These are phyloP conservation scores for Aureobasidium zeae DNA, from an alignment of 2,329 filamentous ascomycete species.

Conservation along the genomic window DNA sequence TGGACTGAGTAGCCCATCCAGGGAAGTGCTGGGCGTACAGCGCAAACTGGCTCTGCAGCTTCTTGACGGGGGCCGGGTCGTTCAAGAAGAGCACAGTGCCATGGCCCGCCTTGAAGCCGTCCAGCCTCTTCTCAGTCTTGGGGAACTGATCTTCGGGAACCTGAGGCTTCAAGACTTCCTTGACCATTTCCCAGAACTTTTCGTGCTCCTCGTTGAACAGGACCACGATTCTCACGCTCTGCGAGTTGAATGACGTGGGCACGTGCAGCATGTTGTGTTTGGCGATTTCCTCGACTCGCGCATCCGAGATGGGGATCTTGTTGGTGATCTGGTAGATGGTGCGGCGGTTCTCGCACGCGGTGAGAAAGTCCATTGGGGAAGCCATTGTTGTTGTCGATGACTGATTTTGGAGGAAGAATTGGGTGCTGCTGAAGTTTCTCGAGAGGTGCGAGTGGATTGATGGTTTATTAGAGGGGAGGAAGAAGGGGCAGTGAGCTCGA, in stretches of 20 bases:
- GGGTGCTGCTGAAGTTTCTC: constrained; percentile 19
- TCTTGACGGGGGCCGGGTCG: constrained; percentile 58
- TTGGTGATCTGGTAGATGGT: constrained; percentile 43
- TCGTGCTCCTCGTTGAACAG: constrained; percentile 76
- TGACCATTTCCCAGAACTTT: constrained; percentile 71
- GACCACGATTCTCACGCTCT: constrained; percentile 68
- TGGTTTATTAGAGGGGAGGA: background rate
- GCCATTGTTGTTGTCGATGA: constrained; percentile 30
- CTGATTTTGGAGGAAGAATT: no score
- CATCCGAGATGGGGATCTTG: constrained; percentile 43
- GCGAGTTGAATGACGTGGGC: constrained; percentile 81
- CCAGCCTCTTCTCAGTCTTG: constrained; percentile 41
- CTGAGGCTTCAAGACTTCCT: constrained; percentile 55
- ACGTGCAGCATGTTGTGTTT: constrained; percentile 53
- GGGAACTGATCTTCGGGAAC: constrained; percentile 58
- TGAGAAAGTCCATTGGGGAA: constrained; percentile 43
- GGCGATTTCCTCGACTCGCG: constrained; percentile 55
- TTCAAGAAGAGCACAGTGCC: constrained; percentile 86
- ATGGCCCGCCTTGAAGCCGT: constrained; percentile 59
- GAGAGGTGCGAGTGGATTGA: background rate
- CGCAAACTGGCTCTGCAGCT: constrained; percentile 59
- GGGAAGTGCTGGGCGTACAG: constrained; percentile 73
- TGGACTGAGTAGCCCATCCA: constrained; percentile 50
- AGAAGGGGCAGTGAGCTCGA: background rate
- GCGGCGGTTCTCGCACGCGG: constrained; percentile 59